Evolutionary conservation across 1,139 yeast species (phyloP).

Genomic region (Saccharomycopsis hybrid): DNA sequence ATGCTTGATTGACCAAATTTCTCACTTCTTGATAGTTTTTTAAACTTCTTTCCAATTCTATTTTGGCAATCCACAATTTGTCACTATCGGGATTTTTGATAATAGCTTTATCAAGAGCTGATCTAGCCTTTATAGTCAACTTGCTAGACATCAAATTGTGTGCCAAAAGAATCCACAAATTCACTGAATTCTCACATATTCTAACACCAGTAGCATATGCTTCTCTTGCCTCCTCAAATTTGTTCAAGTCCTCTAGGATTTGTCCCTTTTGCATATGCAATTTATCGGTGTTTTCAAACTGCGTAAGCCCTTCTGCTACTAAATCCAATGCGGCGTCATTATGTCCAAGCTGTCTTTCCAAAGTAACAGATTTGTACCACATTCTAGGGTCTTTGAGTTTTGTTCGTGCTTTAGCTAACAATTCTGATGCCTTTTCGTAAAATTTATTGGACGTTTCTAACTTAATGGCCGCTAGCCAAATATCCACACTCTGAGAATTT

Average conservation of each 20-base stretch:
- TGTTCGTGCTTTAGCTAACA: slow-evolving; percentile 39
- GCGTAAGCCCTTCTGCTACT: slow-evolving; percentile 39
- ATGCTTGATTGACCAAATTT: slow-evolving; percentile 51
- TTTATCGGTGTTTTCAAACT: slow-evolving; percentile 42
- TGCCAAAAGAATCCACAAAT: slow-evolving; percentile 56
- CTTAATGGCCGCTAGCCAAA: slow-evolving; percentile 70
- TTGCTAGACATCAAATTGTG: slow-evolving; percentile 40
- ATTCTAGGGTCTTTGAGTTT: slow-evolving; percentile 36
- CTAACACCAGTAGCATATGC: slow-evolving; percentile 45
- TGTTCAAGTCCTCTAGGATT: slow-evolving; percentile 32
- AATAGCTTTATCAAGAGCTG: slow-evolving; percentile 65
- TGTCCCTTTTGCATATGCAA: slow-evolving; percentile 58
- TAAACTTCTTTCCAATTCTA: slow-evolving; percentile 49
- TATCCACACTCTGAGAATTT: slow-evolving; percentile 42
- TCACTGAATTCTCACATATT: slow-evolving; percentile 36
- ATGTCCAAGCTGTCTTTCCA: slow-evolving; percentile 37
- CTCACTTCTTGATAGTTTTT: slow-evolving; percentile 49
- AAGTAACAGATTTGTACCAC: slow-evolving; percentile 59
- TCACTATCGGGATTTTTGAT: slow-evolving; percentile 45
- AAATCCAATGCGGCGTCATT: slow-evolving; percentile 36
- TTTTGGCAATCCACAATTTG: slow-evolving; percentile 49
- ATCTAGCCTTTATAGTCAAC: slow-evolving; percentile 54
- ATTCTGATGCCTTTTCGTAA: slow-evolving; percentile 33
- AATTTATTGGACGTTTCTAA: slow-evolving; percentile 43
- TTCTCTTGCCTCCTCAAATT: slow-evolving; percentile 40